Evolutionary conservation across 2,329 filamentous ascomycete genomes (phyloP).

Genomic region (Fusarium penzigii): DNA sequence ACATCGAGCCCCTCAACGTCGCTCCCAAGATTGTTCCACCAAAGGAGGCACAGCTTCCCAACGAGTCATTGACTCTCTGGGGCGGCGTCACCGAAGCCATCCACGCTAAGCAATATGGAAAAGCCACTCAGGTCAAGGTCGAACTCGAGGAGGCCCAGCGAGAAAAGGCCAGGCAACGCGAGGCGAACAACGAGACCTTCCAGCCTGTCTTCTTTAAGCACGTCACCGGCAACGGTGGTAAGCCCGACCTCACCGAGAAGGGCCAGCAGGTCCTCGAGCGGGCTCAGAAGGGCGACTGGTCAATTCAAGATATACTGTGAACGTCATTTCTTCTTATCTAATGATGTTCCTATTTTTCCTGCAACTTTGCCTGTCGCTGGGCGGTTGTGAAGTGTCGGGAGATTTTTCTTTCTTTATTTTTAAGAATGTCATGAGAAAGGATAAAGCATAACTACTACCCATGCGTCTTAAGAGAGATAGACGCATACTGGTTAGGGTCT

Average conservation of each 20-base stretch:
- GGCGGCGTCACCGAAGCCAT: conserved; percentile 85
- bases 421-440: not conserved
- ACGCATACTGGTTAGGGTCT: not conserved
- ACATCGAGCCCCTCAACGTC: conserved; percentile 80
- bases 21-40: conserved; percentile 80
- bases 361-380: no score
- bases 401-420: no score
- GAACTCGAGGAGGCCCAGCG: conserved; percentile 91
- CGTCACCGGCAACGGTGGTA: conserved; percentile 55
- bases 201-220: conserved; percentile 84
- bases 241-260: conserved; percentile 57
- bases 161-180: conserved; percentile 78
- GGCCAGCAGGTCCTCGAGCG: conserved; percentile 51
- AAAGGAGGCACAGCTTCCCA: conserved; percentile 73
- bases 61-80: conserved; percentile 92
- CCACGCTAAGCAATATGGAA: conserved; percentile 74
- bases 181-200: conserved; percentile 70
- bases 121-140: conserved; percentile 84
- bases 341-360: no score
- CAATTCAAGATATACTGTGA: conserved; percentile 43
- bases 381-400: no score
- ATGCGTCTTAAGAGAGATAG: not conserved
- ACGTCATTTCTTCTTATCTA: not conserved
- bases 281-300: conserved; percentile 56
- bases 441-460: not conserved